These are phyloP conservation scores for Dictyostelium citrinum DNA, from an alignment of 78 protist genomes.

Conservation along the genomic window DNA sequence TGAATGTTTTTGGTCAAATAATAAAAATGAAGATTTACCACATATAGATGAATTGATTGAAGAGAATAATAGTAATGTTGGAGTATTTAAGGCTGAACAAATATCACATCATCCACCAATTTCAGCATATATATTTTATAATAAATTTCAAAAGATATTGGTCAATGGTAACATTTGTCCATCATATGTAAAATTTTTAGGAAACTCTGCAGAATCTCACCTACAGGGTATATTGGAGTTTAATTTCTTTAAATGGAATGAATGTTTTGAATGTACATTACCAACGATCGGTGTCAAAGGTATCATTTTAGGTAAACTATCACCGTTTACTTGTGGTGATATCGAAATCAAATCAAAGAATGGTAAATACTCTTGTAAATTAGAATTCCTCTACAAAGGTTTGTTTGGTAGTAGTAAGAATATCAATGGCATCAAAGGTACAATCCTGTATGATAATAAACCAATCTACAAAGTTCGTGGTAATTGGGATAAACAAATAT, in stretches of 20 bases:
- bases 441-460: not conserved
- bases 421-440: conserved; percentile 50
- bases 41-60: conserved; percentile 3
- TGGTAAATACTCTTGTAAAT: not conserved
- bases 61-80: not conserved
- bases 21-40: not conserved
- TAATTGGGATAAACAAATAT: conserved; percentile 43
- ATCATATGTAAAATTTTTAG: conserved; percentile 56
- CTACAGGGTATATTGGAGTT: conserved; percentile 15
- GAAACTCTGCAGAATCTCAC: conserved; percentile 61
- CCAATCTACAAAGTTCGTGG: conserved; percentile 13
- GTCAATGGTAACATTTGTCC: conserved; percentile 57
- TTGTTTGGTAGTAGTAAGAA: conserved; percentile 7
- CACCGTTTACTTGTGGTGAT: conserved; percentile 8
- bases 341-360: not conserved
- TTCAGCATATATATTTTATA: conserved; percentile 55
- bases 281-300: conserved; percentile 58
- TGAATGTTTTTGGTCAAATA: conserved; percentile 38
- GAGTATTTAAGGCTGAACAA: conserved; percentile 31
- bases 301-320: conserved; percentile 27
- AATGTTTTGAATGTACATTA: not conserved
- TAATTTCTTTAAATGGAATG: conserved; percentile 11
- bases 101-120: conserved; percentile 75
- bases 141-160: conserved; percentile 33
- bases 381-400: conserved; percentile 29